Evolutionary conservation across 345 rosid species (phyloP).

Genomic region (Balakata baccata): DNA sequence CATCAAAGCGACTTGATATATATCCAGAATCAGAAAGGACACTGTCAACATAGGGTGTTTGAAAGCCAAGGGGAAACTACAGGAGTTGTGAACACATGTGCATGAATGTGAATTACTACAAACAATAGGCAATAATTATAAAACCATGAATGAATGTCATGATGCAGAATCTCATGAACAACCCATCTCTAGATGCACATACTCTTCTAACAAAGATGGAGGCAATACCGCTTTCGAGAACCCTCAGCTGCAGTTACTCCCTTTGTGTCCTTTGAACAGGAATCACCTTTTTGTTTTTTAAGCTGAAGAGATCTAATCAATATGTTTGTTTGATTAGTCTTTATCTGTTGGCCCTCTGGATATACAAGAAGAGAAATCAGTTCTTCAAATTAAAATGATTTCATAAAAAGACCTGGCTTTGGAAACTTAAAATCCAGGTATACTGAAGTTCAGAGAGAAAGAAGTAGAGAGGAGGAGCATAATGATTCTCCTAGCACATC

Average conservation of each 20-base stretch:
- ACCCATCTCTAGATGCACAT: background rate
- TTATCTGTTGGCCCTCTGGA: conserved; percentile 71
- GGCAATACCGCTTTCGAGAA: conserved; percentile 65
- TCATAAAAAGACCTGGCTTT: background rate
- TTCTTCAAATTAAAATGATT: conserved; percentile 10
- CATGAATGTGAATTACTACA: background rate
- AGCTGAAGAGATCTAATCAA: conserved; percentile 79
- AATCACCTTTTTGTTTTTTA: conserved; percentile 63
- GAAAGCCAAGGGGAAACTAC: too few species aligned
- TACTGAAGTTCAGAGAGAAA: background rate
- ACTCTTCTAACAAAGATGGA: conserved; percentile 11
- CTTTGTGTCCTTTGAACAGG: conserved; percentile 56
- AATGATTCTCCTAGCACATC: background rate
- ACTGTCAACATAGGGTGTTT: background rate
- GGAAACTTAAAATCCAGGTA: background rate
- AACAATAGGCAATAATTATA: background rate
- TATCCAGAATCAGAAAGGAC: conserved; percentile 4
- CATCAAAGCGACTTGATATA: conserved; percentile 2
- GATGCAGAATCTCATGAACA: background rate
- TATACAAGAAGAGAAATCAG: conserved; percentile 23
- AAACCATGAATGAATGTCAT: background rate
- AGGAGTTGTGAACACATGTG: background rate
- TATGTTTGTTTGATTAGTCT: conserved; percentile 87
- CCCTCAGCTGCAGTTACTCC: conserved; percentile 49
- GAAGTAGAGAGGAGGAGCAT: background rate